phyloP scores from a whole-genome alignment of 2,329 filamentous ascomycete species.

The Cyphellophora attinorum region DNA sequence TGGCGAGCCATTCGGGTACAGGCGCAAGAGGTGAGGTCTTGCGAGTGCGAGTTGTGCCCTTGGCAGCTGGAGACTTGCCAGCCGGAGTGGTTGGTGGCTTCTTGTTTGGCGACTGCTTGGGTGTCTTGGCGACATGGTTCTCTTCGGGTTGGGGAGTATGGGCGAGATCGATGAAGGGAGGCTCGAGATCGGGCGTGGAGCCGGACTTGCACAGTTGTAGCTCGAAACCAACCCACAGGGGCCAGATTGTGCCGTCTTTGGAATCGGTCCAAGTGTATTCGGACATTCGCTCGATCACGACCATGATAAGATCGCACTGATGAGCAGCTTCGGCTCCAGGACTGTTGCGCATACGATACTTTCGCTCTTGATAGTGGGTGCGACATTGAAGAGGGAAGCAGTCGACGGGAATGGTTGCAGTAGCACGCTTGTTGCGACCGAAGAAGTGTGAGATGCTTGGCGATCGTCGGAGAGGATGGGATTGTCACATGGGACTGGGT shows the following conservation, averaged over 20 bases:
- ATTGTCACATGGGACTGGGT: not conserved
- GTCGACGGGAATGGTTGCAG: slow-evolving; percentile 1
- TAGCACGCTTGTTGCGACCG: slow-evolving; percentile 4
- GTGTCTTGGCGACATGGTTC: not conserved
- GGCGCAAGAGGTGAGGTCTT: not conserved
- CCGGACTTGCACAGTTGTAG: not conserved
- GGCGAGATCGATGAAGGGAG: too few species aligned
- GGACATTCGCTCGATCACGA: not conserved
- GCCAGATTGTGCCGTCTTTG: slow-evolving; percentile 1
- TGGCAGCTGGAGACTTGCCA: not conserved
- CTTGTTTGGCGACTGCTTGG: not conserved
- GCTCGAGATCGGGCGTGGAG: too few species aligned
- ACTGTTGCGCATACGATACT: not conserved
- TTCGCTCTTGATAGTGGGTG: slow-evolving; percentile 1
- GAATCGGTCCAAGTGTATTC: not conserved
- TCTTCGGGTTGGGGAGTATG: too few species aligned
- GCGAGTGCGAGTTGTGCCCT: not conserved
- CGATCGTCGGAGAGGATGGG: slow-evolving; percentile 1
- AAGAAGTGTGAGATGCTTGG: slow-evolving; percentile 5
- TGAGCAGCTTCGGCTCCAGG: not conserved
- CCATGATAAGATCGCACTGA: slow-evolving; percentile 2
- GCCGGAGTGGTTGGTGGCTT: not conserved
- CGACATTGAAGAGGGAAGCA: slow-evolving; percentile 3
- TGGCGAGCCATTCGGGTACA: not conserved
- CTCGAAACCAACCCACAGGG: slow-evolving; percentile 1